Percentiles rank a stretch among this genome's conserved stretches.
Evolutionary conservation across 2,329 filamentous ascomycete genomes (phyloP).

Genomic region (Cordyceps fumosorosea): DNA sequence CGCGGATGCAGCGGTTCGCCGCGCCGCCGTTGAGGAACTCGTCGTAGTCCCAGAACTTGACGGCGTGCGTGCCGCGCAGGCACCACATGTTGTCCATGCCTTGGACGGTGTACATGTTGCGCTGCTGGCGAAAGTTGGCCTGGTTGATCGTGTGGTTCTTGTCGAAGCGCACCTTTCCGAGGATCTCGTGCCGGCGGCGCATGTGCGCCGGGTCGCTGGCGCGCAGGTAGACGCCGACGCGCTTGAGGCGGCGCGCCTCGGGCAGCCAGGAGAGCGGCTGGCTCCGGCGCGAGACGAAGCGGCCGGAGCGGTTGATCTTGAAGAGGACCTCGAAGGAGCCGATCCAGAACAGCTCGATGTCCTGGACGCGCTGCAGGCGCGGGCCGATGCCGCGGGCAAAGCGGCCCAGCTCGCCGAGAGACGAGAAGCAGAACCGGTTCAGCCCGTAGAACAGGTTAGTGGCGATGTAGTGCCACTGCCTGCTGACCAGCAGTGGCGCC

Average conservation of each 20-base stretch:
- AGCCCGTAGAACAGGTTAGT: constrained; percentile 40
- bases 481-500: constrained; percentile 32
- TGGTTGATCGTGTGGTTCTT: constrained; percentile 27
- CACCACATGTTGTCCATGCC: constrained; percentile 38
- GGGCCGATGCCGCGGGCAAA: constrained; percentile 38
- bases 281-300: constrained; percentile 32
- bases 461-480: constrained; percentile 33
- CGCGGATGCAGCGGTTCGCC: constrained; percentile 19
- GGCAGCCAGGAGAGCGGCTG: constrained; percentile 29
- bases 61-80: constrained; percentile 36
- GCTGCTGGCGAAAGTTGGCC: constrained; percentile 31
- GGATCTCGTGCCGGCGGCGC: constrained; percentile 32
- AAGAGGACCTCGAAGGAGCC: constrained; percentile 29
- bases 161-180: constrained; percentile 19
- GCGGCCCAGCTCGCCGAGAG: constrained; percentile 43
- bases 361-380: constrained; percentile 35
- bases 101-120: constrained; percentile 35
- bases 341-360: constrained; percentile 38
- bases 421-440: constrained; percentile 47
- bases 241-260: constrained; percentile 33
- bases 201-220: constrained; percentile 27
- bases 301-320: constrained; percentile 12
- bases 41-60: constrained; percentile 36
- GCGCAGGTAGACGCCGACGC: constrained; percentile 32
- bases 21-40: constrained; percentile 13